Conservation (phyloP, 768 basidiomycete genomes). For the Leucosporidium creatinivorum region DNA sequence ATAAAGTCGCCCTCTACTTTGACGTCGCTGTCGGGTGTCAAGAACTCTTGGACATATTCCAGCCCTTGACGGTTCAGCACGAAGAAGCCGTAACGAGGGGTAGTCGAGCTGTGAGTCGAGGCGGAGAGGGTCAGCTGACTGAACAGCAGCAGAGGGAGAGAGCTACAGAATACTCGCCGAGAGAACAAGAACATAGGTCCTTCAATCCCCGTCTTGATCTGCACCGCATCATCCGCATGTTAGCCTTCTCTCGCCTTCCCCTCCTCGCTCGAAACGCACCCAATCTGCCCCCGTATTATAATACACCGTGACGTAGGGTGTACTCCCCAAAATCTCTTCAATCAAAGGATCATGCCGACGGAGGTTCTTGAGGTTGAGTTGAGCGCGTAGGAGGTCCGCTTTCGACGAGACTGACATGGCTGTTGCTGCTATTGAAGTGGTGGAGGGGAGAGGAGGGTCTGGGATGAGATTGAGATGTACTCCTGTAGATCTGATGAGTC, state of each 20-base stretch:
- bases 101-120: background rate
- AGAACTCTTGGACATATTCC: constrained; percentile 34
- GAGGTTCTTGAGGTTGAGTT: constrained; percentile 6
- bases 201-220: constrained; percentile 36
- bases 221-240: background rate
- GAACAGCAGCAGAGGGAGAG: background rate
- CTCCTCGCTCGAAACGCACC: background rate
- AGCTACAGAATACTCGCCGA: constrained; percentile 12
- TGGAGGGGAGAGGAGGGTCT: too few species aligned
- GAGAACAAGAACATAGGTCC: constrained; percentile 36
- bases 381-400: background rate
- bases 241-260: too few species aligned
- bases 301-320: background rate
- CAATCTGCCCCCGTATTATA: background rate
- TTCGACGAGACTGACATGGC: too few species aligned
- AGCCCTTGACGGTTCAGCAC: constrained; percentile 35
- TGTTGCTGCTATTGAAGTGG: too few species aligned
- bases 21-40: constrained; percentile 31
- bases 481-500: too few species aligned
- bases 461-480: too few species aligned
- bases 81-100: constrained; percentile 30
- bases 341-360: background rate
- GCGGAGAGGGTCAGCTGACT: background rate
- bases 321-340: background rate
- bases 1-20: constrained; percentile 32